A percentile compares a stretch with the other conserved stretches of the same genome.
Evolutionary conservation across 78 protist genomes (phyloP).

Genomic region (Dictyostelium capitatum): DNA sequence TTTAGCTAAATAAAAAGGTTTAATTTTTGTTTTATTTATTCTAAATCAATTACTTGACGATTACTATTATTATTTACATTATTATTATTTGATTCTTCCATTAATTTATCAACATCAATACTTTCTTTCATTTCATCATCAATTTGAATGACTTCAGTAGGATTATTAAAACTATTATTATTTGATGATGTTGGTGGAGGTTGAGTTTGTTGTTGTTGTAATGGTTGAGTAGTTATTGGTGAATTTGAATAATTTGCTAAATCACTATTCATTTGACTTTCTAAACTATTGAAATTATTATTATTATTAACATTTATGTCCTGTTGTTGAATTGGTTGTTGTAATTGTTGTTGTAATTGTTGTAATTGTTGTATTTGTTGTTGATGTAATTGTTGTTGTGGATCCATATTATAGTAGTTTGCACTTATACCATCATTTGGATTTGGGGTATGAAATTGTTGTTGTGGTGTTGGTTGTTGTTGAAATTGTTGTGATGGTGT

Average conservation of each 20-base stretch:
- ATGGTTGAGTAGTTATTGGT: not conserved
- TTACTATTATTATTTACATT: not conserved
- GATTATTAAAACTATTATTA: not conserved
- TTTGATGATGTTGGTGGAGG: not conserved
- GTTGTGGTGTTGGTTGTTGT: not conserved
- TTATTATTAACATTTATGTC: not conserved
- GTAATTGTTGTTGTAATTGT: not conserved
- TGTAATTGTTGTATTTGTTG: not conserved
- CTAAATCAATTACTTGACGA: slow-evolving; percentile 7
- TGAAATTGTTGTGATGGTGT: not conserved
- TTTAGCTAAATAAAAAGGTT: too few relatives aligned
- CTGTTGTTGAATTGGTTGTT: not conserved
- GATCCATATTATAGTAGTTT: not conserved
- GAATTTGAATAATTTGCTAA: not conserved
- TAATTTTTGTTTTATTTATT: not conserved
- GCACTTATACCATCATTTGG: too few relatives aligned
- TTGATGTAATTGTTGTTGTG: not conserved
- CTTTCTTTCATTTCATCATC: not conserved
- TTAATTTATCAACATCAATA: not conserved
- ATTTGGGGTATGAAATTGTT: not conserved
- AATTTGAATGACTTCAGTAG: not conserved
- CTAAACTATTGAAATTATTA: not conserved
- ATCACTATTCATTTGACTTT: not conserved
- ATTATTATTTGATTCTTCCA: not conserved
- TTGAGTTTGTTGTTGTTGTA: not conserved